These are phyloP conservation scores for Flaveria ramosissima DNA, from an alignment of 129 eudicot species.

Conservation along the genomic window DNA sequence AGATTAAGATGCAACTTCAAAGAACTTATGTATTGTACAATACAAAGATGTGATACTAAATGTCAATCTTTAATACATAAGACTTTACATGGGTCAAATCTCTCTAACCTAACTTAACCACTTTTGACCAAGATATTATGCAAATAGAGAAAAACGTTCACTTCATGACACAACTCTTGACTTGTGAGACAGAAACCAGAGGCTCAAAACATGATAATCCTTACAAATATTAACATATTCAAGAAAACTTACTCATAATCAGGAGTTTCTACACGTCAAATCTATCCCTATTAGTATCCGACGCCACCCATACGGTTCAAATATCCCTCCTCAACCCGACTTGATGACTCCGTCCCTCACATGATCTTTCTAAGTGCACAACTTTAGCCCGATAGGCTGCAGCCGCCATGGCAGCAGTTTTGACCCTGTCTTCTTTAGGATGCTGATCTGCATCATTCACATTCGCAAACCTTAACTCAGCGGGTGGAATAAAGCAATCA, in stretches of 20 bases:
- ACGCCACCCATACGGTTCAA: constrained; percentile 21
- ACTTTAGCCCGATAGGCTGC: constrained; percentile 79
- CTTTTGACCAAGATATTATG: constrained; percentile 4
- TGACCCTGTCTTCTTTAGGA: constrained; percentile 56
- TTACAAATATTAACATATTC: constrained; percentile 48
- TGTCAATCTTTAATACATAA: constrained; percentile 28
- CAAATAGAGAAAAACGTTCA: neutral
- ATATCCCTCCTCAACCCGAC: constrained; percentile 50
- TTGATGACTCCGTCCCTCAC: constrained; percentile 37
- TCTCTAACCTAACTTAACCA: constrained; percentile 20
- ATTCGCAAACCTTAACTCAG: constrained; percentile 60
- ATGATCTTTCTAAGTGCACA: constrained; percentile 52
- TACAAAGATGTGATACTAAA: constrained; percentile 41
- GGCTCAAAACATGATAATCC: constrained; percentile 29
- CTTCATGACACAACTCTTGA: constrained; percentile 31
- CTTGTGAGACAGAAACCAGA: constrained; percentile 14
- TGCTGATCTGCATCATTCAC: constrained; percentile 60
- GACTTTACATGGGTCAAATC: constrained; percentile 33
- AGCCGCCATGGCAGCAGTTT: constrained; percentile 54
- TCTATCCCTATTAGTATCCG: constrained; percentile 41
- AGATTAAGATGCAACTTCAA: neutral
- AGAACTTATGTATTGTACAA: constrained; percentile 36
- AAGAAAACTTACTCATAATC: constrained; percentile 18
- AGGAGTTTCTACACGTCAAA: constrained; percentile 37
- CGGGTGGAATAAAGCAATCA: constrained; percentile 94